These are phyloP conservation scores for Aspergillus alliaceus DNA, from an alignment of 2,329 filamentous ascomycete genomes.

Conservation along the genomic window DNA sequence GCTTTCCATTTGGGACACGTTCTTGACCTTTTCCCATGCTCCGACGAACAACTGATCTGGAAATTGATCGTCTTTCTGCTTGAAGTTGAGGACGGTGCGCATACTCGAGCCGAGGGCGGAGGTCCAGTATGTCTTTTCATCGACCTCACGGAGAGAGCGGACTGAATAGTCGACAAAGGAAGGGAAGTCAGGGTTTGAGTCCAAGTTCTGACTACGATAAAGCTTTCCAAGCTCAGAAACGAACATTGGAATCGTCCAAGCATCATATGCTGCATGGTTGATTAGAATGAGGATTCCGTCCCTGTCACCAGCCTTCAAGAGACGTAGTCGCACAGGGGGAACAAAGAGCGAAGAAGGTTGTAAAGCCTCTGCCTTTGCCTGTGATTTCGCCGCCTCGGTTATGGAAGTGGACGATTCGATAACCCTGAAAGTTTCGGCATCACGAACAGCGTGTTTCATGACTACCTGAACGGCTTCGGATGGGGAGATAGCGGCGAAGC, in stretches of 20 bases:
- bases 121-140: conserved; percentile 27
- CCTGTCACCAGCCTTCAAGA: conserved; percentile 25
- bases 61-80: background rate
- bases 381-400: conserved; percentile 15
- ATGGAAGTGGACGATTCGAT: conserved; percentile 14
- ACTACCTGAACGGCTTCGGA: conserved; percentile 31
- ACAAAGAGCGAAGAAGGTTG: conserved; percentile 30
- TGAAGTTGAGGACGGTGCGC: conserved; percentile 21
- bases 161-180: conserved; percentile 26
- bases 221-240: conserved; percentile 30
- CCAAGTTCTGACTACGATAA: conserved; percentile 19
- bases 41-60: conserved; percentile 23
- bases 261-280: conserved; percentile 39
- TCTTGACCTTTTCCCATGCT: conserved; percentile 22
- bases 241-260: conserved; percentile 36
- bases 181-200: conserved; percentile 20
- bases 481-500: conserved; percentile 28
- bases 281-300: conserved; percentile 33
- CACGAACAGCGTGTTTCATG: conserved; percentile 21
- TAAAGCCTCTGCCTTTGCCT: conserved; percentile 23
- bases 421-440: conserved; percentile 23
- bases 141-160: conserved; percentile 15
- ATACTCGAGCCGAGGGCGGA: conserved; percentile 13
- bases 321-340: conserved; percentile 31
- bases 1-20: conserved; percentile 23